These are phyloP conservation scores for Talaromyces albobiverticillius DNA, from an alignment of 2,329 filamentous ascomycete species.

Conservation along the genomic window DNA sequence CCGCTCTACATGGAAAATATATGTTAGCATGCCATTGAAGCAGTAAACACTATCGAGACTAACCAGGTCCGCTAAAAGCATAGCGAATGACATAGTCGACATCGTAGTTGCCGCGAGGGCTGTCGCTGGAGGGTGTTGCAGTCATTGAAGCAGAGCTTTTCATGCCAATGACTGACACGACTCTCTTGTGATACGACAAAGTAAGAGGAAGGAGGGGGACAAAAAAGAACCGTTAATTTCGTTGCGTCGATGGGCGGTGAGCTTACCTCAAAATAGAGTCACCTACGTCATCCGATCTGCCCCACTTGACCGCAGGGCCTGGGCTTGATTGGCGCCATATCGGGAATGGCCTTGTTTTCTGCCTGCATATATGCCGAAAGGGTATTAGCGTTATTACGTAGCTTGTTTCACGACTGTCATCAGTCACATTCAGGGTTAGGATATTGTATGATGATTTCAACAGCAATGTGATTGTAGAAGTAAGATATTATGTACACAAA, in stretches of 20 bases:
- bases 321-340: neutral
- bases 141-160: constrained; percentile 23
- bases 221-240: no score
- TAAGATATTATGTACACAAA: neutral
- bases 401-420: no score
- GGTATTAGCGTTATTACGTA: no score
- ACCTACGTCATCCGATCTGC: constrained; percentile 3
- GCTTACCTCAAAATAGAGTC: neutral
- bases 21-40: neutral
- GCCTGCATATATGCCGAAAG: no score
- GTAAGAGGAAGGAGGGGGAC: neutral
- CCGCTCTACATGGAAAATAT: constrained; percentile 51
- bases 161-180: neutral
- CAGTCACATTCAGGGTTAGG: no score
- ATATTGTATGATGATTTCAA: neutral
- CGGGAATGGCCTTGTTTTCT: no score
- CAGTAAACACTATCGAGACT: no score
- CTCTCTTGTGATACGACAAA: neutral
- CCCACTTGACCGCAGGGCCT: no score
- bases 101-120: constrained; percentile 56
- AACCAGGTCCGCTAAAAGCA: constrained; percentile 66
- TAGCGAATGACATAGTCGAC: constrained; percentile 91
- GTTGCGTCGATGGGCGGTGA: neutral
- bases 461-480: neutral
- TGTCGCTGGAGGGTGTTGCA: constrained; percentile 24